These are phyloP conservation scores for Trichosanthes cucumerina DNA, from an alignment of 306 rosid genomes.

Conservation along the genomic window DNA sequence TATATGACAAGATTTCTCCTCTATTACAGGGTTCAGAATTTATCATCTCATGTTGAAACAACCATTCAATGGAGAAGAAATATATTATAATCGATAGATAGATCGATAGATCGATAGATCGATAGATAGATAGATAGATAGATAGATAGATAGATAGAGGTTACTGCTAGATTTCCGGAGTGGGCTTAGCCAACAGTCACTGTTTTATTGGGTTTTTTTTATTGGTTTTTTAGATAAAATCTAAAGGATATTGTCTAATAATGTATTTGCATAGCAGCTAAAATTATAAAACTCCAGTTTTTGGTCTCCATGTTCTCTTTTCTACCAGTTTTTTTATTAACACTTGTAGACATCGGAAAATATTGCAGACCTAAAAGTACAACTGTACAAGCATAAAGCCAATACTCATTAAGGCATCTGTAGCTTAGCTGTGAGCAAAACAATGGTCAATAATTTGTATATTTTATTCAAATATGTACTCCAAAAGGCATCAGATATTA, in stretches of 20 bases:
- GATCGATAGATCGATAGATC: no score
- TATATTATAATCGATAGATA: no score
- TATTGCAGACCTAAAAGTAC: not conserved
- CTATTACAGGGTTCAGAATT: not conserved
- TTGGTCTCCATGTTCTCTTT: not conserved
- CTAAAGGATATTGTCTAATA: not conserved
- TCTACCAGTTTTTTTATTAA: not conserved
- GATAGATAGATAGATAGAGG: not conserved
- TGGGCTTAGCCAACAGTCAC: not conserved
- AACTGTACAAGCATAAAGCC: not conserved
- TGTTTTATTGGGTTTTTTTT: no score
- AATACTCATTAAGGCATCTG: not conserved
- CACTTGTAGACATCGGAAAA: not conserved
- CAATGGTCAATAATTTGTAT: not conserved
- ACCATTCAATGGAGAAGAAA: not conserved
- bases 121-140: no score
- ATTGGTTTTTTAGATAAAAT: no score
- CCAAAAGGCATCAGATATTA: constrained; percentile 15
- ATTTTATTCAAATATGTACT: not conserved
- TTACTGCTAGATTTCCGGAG: not conserved
- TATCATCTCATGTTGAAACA: not conserved
- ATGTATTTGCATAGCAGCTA: not conserved
- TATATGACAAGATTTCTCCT: not conserved
- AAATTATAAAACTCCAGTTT: not conserved
- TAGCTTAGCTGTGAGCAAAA: not conserved